Evolutionary conservation across 2,329 filamentous ascomycete species (phyloP), one percentile per base, ranked within the genome.

Genomic region (Clonostachys sp.): DNA sequence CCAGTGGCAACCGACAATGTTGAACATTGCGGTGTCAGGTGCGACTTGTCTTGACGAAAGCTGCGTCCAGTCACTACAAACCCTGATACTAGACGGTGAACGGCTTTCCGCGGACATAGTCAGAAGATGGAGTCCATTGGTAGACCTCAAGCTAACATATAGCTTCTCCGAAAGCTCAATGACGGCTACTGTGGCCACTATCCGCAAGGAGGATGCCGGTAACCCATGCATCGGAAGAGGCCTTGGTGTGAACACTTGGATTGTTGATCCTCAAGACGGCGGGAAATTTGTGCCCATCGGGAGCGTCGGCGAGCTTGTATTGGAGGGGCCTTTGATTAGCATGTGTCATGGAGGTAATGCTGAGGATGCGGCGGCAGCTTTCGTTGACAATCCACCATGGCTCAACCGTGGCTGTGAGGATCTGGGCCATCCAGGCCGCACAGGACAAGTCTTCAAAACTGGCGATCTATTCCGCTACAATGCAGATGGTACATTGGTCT

Each of bases 401-500:
- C 12, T 41, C 50, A 61, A 44, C 30, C 53, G 57, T 4, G 64
- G 66, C n/a, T 53, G 55, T 41, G 41, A 35, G 5, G 54, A 53
- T n/a, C 48, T 49, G 7, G 57, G 60, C 13, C 30, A 42, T 34
- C 56, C 59, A 12, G 36, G 45, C 34, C 44, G 46, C 24, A 18
- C 81, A 60, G 90, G 91, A 2, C 80, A 83, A 2, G 65, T 96
- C 1, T 96, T 95, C 59, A 80, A 88, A 14, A 91, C 86, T 34
- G 90, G 91, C 1, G 91, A 96, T 57, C 74, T 89, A 56, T 91
- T 90, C 0, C 77, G 89, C 17, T 79, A 96, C 67, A 77, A 95
- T 10, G 73, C 82, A 0, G 87, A 95, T 58, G 87, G 88, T 0
- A 86, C 84, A 0, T 72, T 96, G 7, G 65, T 87, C 5, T 88